A percentile compares a stretch with the other conserved stretches of the same genome.
These are phyloP conservation scores for Cercophora newfieldiana DNA, from an alignment of 495 filamentous ascomycete species.

Conservation along the genomic window DNA sequence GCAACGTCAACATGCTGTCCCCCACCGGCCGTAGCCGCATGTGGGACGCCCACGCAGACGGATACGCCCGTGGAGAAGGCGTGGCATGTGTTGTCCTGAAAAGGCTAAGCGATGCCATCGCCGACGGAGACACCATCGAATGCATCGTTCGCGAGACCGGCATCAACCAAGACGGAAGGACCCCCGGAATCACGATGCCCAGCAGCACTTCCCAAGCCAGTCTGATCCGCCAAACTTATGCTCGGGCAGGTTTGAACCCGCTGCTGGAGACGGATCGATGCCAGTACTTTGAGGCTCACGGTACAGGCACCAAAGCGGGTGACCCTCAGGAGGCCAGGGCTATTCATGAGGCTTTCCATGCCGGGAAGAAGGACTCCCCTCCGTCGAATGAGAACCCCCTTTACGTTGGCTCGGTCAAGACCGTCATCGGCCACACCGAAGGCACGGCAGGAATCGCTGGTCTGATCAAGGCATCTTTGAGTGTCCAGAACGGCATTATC, in stretches of 20 bases:
- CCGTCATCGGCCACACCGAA: slow-evolving; percentile 58
- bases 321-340: slow-evolving; percentile 37
- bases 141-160: slow-evolving; percentile 57
- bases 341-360: slow-evolving; percentile 39
- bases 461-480: slow-evolving; percentile 50
- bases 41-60: slow-evolving; percentile 60
- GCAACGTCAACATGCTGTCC: slow-evolving; percentile 38
- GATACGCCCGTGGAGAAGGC: slow-evolving; percentile 64
- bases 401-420: slow-evolving; percentile 56
- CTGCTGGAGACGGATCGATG: slow-evolving; percentile 19
- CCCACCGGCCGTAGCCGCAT: slow-evolving; percentile 48
- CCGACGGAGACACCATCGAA: slow-evolving; percentile 56
- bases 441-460: slow-evolving; percentile 52
- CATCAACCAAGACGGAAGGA: slow-evolving; percentile 56
- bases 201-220: slow-evolving; percentile 49
- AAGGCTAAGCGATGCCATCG: slow-evolving; percentile 47
- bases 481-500: slow-evolving; percentile 52
- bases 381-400: slow-evolving; percentile 31
- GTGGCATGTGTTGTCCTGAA: slow-evolving; percentile 57
- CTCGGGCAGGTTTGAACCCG: slow-evolving; percentile 43
- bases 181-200: slow-evolving; percentile 53
- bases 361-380: not conserved
- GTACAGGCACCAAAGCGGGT: slow-evolving; percentile 26
- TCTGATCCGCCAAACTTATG: slow-evolving; percentile 51
- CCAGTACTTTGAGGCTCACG: slow-evolving; percentile 48